These are phyloP conservation scores for Deakozyma indianensis DNA, from an alignment of 805 yeast species.

Conservation along the genomic window DNA sequence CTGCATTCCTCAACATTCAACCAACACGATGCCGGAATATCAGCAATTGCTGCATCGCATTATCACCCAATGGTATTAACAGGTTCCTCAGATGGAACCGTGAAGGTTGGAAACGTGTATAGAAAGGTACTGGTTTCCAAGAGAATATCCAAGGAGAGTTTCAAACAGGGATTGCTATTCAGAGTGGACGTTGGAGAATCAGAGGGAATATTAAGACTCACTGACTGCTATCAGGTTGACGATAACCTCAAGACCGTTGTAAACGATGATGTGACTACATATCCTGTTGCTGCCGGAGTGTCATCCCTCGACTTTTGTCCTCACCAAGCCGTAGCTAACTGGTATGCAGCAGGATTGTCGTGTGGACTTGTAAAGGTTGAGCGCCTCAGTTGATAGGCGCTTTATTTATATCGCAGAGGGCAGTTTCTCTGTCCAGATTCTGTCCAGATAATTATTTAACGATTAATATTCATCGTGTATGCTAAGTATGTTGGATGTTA, in stretches of 20 bases:
- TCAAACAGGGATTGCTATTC: conserved; percentile 21
- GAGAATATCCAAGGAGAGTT: conserved; percentile 8
- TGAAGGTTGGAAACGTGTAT: conserved; percentile 25
- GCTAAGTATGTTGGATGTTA: no score
- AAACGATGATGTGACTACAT: conserved; percentile 14
- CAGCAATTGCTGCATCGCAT: conserved; percentile 24
- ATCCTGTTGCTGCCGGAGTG: conserved; percentile 35
- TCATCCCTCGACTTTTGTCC: conserved; percentile 45
- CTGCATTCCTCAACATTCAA: conserved; percentile 21
- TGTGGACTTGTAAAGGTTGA: conserved; percentile 31
- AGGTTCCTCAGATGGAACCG: conserved; percentile 33
- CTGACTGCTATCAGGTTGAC: neutral
- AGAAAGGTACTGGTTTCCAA: conserved; percentile 12
- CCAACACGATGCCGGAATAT: conserved; percentile 26
- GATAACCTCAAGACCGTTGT: conserved; percentile 8
- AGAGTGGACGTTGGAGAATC: conserved; percentile 27
- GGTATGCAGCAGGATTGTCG: conserved; percentile 35
- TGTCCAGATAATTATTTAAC: no score
- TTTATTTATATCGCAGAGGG: no score
- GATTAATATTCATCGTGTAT: no score
- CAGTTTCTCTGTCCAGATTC: no score
- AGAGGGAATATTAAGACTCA: conserved; percentile 10
- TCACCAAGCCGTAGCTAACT: conserved; percentile 27
- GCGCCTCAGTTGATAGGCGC: neutral
- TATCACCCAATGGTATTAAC: conserved; percentile 30